Base-by-base conservation (phyloP, 306 rosid genomes). In the Lathyrus aphaca region DNA sequence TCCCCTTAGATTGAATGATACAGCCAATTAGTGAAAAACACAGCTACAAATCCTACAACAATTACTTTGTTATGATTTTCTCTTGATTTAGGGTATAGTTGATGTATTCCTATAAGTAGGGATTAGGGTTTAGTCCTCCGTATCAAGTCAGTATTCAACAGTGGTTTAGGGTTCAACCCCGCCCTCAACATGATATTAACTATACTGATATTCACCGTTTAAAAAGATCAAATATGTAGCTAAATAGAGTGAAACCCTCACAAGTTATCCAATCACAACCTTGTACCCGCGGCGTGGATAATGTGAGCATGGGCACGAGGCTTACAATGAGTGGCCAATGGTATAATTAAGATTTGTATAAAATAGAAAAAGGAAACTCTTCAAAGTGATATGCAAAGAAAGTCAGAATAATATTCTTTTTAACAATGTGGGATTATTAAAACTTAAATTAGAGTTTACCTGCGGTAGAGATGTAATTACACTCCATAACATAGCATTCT, bases 401-500 rank as follows among this genome's bases (percentile, higher is more conserved):
- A 63, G 71, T 68, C 32, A 51, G 21, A 45, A 64, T 23, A 9
- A 44, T 46, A 71, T 78, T 62, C 44, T 18, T 68, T 68, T 64
- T 38, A 11, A 59, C 62, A 48, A 44, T 5, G 50, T 58, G 62
- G 38, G 65, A 35, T 72, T 54, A 21, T 43, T 56, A 64, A 77
- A 74, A 50, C 53, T 12, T 72, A 79, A 29, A 15, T 32, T 39
- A 68, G 53, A 18, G 77, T 18, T 29, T 84, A 95, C 99, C 97
- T 95, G 99, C 10, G 99, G 99, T 67, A 95, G 83, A 39, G 99
- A 95, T n/a, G 99, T 95, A 79, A 95, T 91, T 49, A 95, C 81
- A 59, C 99, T 95, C 99, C 99, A 95, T 64, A 95, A 77, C 96
- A 95, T 89, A 60, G 97, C 99, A 82, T 95, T 95, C 77, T 91